Percentiles rank a stretch among this genome's conserved stretches.
Conservation (phyloP, 306 rosid genomes). For the Rosa persica region DNA sequence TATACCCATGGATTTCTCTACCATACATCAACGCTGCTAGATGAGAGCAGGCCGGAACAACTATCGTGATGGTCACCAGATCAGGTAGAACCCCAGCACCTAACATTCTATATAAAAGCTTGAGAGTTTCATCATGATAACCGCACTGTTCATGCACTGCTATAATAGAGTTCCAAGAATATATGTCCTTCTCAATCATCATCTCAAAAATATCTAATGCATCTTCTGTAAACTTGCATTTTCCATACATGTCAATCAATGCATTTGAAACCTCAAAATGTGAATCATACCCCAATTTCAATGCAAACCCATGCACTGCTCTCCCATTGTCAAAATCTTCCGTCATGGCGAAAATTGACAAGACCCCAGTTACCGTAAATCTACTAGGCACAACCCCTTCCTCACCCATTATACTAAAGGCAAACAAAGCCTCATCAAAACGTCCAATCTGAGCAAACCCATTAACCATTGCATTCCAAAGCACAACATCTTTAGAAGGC, state of each 20-base stretch:
- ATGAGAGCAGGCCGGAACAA: slow-evolving; percentile 75
- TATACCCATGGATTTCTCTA: slow-evolving; percentile 68
- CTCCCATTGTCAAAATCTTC: slow-evolving; percentile 61
- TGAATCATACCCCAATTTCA: slow-evolving; percentile 64
- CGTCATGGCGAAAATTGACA: slow-evolving; percentile 56
- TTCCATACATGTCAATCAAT: slow-evolving; percentile 85
- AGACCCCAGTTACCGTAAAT: slow-evolving; percentile 62
- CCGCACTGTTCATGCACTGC: slow-evolving; percentile 58
- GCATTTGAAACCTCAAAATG: slow-evolving; percentile 66
- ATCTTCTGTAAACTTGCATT: slow-evolving; percentile 55
- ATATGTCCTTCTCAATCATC: slow-evolving; percentile 68
- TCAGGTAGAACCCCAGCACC: slow-evolving; percentile 58
- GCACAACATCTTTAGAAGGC: slow-evolving; percentile 70
- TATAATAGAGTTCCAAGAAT: slow-evolving; percentile 84
- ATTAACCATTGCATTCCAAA: slow-evolving; percentile 85
- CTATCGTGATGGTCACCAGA: slow-evolving; percentile 60
- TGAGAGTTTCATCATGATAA: slow-evolving; percentile 56
- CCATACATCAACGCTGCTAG: slow-evolving; percentile 80
- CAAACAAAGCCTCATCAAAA: slow-evolving; percentile 61
- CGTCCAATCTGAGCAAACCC: slow-evolving; percentile 65
- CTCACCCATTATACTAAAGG: slow-evolving; percentile 56
- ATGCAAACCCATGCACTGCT: slow-evolving; percentile 57
- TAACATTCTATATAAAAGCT: slow-evolving; percentile 66
- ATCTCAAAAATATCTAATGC: slow-evolving; percentile 61
- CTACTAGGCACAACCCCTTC: slow-evolving; percentile 56